Conservation (phyloP, 208 protist genomes). For the Leishmania mexicana region DNA sequence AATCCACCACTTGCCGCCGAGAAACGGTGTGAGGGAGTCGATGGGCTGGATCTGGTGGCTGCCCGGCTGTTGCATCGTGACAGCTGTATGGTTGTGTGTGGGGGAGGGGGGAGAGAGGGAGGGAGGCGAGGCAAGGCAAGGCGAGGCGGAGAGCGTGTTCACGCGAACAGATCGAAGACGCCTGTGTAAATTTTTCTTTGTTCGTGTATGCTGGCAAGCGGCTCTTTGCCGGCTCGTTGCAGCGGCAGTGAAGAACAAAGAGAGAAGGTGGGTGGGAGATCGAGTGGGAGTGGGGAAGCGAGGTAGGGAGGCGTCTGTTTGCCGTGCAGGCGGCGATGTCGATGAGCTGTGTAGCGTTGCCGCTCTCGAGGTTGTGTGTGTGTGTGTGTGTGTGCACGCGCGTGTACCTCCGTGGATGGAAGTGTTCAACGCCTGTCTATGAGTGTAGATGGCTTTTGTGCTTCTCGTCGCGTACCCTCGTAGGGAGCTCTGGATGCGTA, state of each 20-base stretch:
- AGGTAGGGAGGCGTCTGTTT: not conserved
- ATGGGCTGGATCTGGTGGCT: slow-evolving; percentile 91
- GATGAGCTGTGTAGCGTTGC: not conserved
- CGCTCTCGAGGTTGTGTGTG: slow-evolving; percentile 1
- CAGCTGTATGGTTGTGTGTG: not conserved
- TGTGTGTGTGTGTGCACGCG: not conserved
- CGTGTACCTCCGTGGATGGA: not conserved
- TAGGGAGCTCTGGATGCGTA: not conserved
- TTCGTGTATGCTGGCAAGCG: not conserved
- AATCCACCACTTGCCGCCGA: slow-evolving; percentile 91
- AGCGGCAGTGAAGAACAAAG: not conserved
- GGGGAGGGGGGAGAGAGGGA: not conserved
- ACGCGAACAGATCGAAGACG: not conserved
- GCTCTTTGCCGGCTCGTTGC: not conserved
- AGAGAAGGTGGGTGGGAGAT: not conserved
- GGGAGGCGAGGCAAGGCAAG: not conserved
- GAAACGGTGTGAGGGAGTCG: slow-evolving; percentile 89
- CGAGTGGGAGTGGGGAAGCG: not conserved
- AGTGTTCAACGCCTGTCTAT: not conserved
- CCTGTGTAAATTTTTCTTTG: not conserved
- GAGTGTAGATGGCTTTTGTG: not conserved
- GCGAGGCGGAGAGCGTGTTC: not conserved
- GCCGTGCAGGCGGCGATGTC: not conserved
- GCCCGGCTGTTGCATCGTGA: slow-evolving; percentile 57
- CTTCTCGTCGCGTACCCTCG: not conserved